These are phyloP conservation scores for Lanmaoa rubissima DNA, from an alignment of 768 basidiomycete species.

Conservation along the genomic window DNA sequence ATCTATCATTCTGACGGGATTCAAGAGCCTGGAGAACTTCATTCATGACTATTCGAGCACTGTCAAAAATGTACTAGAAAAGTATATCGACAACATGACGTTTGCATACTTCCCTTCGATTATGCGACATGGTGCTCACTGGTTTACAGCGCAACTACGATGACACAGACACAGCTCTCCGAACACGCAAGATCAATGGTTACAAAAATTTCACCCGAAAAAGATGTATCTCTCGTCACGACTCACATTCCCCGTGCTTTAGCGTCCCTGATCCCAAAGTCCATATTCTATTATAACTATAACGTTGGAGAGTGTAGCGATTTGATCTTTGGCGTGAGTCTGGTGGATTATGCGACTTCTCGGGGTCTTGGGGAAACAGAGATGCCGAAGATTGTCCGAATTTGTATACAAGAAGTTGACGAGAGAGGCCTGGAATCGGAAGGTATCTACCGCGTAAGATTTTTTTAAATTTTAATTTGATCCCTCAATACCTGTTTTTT, in stretches of 20 bases:
- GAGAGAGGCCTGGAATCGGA: conserved; percentile 72
- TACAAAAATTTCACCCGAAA: conserved; percentile 65
- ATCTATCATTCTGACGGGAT: conserved; percentile 10
- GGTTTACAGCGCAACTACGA: conserved; percentile 63
- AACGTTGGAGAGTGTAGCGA: conserved; percentile 84
- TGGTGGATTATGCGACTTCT: conserved; percentile 87
- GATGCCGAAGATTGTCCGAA: conserved; percentile 74
- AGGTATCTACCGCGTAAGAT: conserved; percentile 73
- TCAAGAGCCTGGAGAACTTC: conserved; percentile 78
- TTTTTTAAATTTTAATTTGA: background rate
- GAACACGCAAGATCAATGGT: conserved; percentile 60
- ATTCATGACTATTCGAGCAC: conserved; percentile 65
- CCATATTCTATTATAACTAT: conserved; percentile 72
- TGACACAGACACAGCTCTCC: conserved; percentile 73
- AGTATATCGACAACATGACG: conserved; percentile 82
- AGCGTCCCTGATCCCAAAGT: conserved; percentile 64
- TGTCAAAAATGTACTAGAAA: conserved; percentile 62
- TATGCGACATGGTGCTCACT: conserved; percentile 1
- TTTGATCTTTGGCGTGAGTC: conserved; percentile 83
- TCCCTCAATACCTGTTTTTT: background rate
- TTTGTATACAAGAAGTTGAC: conserved; percentile 84
- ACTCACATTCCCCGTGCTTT: conserved; percentile 60
- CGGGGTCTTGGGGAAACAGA: conserved; percentile 70
- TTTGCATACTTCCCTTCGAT: conserved; percentile 10
- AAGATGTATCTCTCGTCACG: conserved; percentile 60